Base-by-base conservation (phyloP, 2,329 filamentous ascomycete genomes). In the Cladosporium sp. region DNA sequence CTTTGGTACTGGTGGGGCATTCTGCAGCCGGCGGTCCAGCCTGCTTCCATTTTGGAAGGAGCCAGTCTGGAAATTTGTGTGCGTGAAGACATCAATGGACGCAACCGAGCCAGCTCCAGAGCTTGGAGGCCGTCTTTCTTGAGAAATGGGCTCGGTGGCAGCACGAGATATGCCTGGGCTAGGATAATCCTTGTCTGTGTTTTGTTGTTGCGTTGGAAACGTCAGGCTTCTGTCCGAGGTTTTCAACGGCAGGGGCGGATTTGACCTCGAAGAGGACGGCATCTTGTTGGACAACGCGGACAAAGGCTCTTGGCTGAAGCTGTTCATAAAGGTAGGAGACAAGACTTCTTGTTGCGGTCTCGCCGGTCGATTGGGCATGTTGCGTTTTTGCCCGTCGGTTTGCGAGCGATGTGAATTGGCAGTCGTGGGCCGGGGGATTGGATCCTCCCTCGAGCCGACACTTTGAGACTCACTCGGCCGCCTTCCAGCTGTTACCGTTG, bases 1-100 rank as follows among this genome's bases (percentile, higher is more conserved):
- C 53, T 69, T 69, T 1, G 75, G 75, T 16, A 76, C 72, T 26
- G 74, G 74, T 28, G 76, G 76, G 13, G 72, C 72, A 61, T 75
- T 71, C 39, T 75, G 68, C 43, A 74, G 64, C 14, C 74, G 60
- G 32, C 63, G 64, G 56, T 76, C 75, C 25, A 70, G 64, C 26
- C 73, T 49, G 36, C 49, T 51, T 43, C 63, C 36, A 21, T 39
- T 58, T 23, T 39, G 32, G 11, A 46, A 46, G 21, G 28, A 14
- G 2, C 51, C 51, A 21, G 51, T 54, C 18, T 54, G 51, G 51
- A 30, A 54, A 25, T 53, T 46, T 21, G 60, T 34, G 18, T 63
- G 60, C 21, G 32, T 53, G 23, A 56, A 18, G 25, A 46, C 28
- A 30, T 63, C 60, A 16, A 26, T 63, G 18, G 60, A 63, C 7